Base-by-base conservation (phyloP, 2,329 filamentous ascomycete genomes). In the Bipolaris sorokiniana region DNA sequence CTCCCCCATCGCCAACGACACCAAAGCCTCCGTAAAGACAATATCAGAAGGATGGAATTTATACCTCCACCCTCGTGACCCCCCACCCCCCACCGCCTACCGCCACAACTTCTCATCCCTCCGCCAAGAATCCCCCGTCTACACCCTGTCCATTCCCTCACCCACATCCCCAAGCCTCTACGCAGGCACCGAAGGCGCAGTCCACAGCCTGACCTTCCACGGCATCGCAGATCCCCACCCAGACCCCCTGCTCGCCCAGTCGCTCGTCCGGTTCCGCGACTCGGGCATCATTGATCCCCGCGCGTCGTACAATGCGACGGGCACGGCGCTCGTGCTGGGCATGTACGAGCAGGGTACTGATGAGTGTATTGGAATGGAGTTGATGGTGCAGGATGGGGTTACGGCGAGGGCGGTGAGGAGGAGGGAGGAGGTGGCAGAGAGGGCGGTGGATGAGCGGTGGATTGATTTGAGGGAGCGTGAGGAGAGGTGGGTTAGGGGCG, bases 121-220 rank as follows among this genome's bases (percentile, higher is more conserved):
- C 1, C 63, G 61, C 1, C 62, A 68, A 40, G 58, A 79, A 48
- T 80, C 78, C 1, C 78, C 80, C 2, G 73, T 83, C 9, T 84
- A 83, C 67, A 77, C 76, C 7, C 73, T 83, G 7, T 80, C 81
- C 0, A 77, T 79, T 0, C 76, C 81, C 0, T 81, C 80, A 0
- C 54, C 76, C 1, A 72, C 62, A 11, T 82, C 80, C 0, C 76
- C 79, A 0, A 76, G 75, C 28, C 54, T 84, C 10, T 83, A 80
- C 54, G 80, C 79, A 3, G 82, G 82, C 2, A 68, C 83, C 3
- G 80, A 83, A 65, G 79, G 78, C 42, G 67, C 68, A 1, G 70
- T 83, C 3, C 64, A 82, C 16, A 74, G 76, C 54, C 65, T 83
- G 3, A 77, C 77, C 2, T 78, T 83, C 58, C 75, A 77, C 5